Evolutionary conservation across 1,284 basidiomycete species (phyloP).

Genomic region (Pseudozyma tsukubaensis): DNA sequence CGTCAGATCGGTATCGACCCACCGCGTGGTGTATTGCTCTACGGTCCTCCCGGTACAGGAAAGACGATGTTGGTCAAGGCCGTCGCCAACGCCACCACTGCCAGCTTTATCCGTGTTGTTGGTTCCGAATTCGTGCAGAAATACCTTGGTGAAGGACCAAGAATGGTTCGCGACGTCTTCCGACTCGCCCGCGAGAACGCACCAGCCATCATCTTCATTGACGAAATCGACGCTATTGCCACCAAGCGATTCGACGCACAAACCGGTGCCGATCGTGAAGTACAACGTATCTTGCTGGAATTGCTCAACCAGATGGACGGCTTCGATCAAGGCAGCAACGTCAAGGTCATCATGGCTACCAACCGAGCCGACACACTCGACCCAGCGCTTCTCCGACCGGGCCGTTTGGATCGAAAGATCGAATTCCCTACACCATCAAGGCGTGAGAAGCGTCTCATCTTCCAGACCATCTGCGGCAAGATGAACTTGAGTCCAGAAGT

Average conservation of each 20-base stretch:
- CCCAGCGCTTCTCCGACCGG: slow-evolving; percentile 94
- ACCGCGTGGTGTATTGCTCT: slow-evolving; percentile 87
- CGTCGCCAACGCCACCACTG: slow-evolving; percentile 96
- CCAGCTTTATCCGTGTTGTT: slow-evolving; percentile 96
- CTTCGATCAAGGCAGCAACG: slow-evolving; percentile 98
- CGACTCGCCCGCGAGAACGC: slow-evolving; percentile 95
- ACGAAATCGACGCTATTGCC: slow-evolving; percentile 99
- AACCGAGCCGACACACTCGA: slow-evolving; percentile 71
- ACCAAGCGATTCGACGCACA: slow-evolving; percentile 99
- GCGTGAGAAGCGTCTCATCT: slow-evolving; percentile 95
- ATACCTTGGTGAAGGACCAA: slow-evolving; percentile 97
- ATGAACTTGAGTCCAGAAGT: slow-evolving; percentile 99
- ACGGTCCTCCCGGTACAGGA: slow-evolving; percentile 95
- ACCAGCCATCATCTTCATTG: slow-evolving; percentile 99
- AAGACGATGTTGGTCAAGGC: slow-evolving; percentile 99
- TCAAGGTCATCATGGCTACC: slow-evolving; percentile 76
- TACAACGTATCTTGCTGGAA: slow-evolving; percentile 98
- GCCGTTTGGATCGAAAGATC: slow-evolving; percentile 97
- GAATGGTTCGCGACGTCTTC: slow-evolving; percentile 99
- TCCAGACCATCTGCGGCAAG: slow-evolving; percentile 96
- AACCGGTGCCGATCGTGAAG: slow-evolving; percentile 98
- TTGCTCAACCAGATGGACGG: slow-evolving; percentile 99
- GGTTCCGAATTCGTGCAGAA: slow-evolving; percentile 99
- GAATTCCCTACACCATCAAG: slow-evolving; percentile 96
- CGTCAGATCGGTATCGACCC: slow-evolving; percentile 99